Conservation (phyloP, 163 green algal genomes). For the Scenedesmus sp. region DNA sequence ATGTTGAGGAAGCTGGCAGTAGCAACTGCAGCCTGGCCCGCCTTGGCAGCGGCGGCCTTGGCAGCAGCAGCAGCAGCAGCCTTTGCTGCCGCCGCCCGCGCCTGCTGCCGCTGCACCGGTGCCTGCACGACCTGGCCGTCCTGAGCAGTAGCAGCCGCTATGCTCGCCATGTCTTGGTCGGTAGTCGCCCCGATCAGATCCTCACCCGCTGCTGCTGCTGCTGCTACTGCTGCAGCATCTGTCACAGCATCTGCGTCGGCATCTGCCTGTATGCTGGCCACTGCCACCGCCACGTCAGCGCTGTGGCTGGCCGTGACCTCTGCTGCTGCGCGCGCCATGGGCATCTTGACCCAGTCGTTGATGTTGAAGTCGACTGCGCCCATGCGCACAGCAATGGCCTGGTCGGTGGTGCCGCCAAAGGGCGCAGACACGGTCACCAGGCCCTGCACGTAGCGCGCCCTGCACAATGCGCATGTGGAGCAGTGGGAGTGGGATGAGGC, state of each 20-base stretch:
- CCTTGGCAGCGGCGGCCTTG: background rate
- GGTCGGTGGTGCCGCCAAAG: conserved; percentile 43
- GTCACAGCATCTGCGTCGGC: background rate
- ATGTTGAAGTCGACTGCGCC: background rate
- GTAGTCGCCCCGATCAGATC: background rate
- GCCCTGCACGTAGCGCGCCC: conserved; percentile 12
- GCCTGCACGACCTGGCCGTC: background rate
- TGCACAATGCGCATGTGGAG: background rate
- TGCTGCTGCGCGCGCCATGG: conserved; percentile 13
- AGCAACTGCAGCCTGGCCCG: background rate
- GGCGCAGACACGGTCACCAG: conserved; percentile 37
- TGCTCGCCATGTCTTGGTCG: background rate
- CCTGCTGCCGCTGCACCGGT: background rate
- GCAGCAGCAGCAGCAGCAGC: background rate
- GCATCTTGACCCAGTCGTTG: conserved; percentile 21
- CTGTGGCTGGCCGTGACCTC: conserved; percentile 2
- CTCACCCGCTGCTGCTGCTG: background rate
- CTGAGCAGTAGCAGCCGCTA: background rate
- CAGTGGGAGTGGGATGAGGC: no score
- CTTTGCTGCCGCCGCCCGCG: background rate
- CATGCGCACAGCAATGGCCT: conserved; percentile 11
- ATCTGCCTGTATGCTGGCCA: background rate
- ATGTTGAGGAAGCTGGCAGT: background rate
- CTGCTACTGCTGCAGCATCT: background rate
- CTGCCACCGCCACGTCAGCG: conserved; percentile 33